Conservation (phyloP, 495 filamentous ascomycete species). For the Annulohypoxylon bovei region DNA sequence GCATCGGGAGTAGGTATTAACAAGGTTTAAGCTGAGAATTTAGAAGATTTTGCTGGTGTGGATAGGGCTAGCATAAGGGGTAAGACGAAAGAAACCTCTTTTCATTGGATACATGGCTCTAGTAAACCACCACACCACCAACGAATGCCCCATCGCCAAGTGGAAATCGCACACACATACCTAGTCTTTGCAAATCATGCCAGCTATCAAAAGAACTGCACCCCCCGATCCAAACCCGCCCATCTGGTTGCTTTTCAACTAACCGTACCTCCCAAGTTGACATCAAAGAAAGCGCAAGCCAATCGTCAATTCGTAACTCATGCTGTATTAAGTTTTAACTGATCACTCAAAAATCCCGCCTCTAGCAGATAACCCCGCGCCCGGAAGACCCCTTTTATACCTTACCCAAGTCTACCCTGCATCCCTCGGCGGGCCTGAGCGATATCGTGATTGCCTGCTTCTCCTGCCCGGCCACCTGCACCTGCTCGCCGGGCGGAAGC, state of each 20-base stretch:
- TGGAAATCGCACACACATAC: neutral
- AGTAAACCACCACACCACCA: neutral
- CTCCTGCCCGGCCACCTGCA: slow-evolving; percentile 33
- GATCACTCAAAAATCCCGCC: neutral
- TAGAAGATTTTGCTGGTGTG: too few species aligned
- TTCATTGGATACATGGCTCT: neutral
- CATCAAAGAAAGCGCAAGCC: neutral
- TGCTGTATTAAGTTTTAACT: neutral
- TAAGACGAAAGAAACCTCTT: too few species aligned
- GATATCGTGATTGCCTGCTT: slow-evolving; percentile 30
- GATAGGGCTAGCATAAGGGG: too few species aligned
- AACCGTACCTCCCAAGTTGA: neutral
- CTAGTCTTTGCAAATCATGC: neutral
- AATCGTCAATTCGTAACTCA: slow-evolving; percentile 10
- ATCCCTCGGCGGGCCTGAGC: slow-evolving; percentile 31
- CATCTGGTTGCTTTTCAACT: neutral
- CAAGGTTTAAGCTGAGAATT: neutral
- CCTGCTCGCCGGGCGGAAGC: slow-evolving; percentile 18
- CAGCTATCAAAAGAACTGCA: neutral
- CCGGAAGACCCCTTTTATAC: neutral
- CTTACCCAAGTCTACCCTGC: slow-evolving; percentile 29
- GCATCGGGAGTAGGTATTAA: neutral
- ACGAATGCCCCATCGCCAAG: neutral
- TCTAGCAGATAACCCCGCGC: neutral
- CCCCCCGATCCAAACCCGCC: neutral